Evolutionary conservation across 2,329 filamentous ascomycete species (phyloP), one percentile per base, ranked within the genome.

Genomic region (Ceratocystis colombiana): DNA sequence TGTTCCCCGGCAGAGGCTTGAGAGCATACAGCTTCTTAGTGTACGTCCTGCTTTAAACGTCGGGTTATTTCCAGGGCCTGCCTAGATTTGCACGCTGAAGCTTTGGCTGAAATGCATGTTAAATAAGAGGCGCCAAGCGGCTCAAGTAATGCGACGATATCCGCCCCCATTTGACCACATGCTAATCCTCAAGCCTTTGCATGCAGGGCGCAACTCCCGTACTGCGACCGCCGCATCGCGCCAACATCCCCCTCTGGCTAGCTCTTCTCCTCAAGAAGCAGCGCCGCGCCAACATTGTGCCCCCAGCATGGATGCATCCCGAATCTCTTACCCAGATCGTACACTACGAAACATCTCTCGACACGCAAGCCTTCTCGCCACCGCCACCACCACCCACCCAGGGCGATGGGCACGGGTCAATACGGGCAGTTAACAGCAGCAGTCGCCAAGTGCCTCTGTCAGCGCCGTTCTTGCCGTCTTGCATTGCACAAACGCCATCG

Each of bases 221-320:
- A 28, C 83, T 99, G 50, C 84, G 86, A 30, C 94, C 94, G 1
- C 93, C 93, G 0, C 87, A 91, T 73, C 86, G 91, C 71, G 83
- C 85, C 70, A 80, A 88, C 50, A 75, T 97, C 0, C 93, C 94
- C 0, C 84, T 99, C 68, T 99, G 94, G 94, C 88, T 99, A 17
- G 94, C 94, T 1, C 82, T 97, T 17, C 86, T 97, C 28, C 86
- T 99, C 65, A 97, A 97, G 77, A 90, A 92, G 69, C 94, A 99
- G 77, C 86, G 88, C 65, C 88, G 94, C 72, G 91, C 91, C 71
- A 96, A 96, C 77, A 96, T 99, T 70, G 80, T 94, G 3, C 87
- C 94, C 0, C 94, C 94, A 7, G 82, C 90, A 17, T 99, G 94
- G 94, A 84, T 99, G 6, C 85, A 88, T 68, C 82, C 88, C 0